A percentile compares a stretch with the other conserved stretches of the same genome.
Evolutionary conservation across 306 rosid species (phyloP).

Genomic region (Glycyrrhiza uralensis): DNA sequence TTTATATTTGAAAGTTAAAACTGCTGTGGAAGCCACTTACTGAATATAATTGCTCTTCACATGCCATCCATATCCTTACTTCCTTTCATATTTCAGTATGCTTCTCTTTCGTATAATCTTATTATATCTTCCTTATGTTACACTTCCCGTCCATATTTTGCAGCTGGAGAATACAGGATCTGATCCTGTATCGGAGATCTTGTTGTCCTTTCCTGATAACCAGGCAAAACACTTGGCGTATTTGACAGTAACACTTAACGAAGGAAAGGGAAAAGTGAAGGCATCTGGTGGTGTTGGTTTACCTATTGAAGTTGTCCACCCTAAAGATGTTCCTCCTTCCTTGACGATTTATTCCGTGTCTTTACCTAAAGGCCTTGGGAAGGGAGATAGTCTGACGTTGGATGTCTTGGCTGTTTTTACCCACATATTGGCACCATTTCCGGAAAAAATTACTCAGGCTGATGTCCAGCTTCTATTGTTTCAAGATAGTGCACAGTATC

Average conservation of each 20-base stretch:
- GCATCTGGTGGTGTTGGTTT: slow-evolving; percentile 41
- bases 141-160: slow-evolving; percentile 1
- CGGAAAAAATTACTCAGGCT: slow-evolving; percentile 84
- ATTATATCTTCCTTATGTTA: not conserved
- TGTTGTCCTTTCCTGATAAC: slow-evolving; percentile 65
- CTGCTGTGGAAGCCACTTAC: not conserved
- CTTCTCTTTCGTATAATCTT: not conserved
- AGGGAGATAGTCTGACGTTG: slow-evolving; percentile 61
- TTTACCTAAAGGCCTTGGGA: slow-evolving; percentile 67
- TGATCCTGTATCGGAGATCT: slow-evolving; percentile 50
- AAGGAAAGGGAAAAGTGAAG: slow-evolving; percentile 76
- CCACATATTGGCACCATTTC: slow-evolving; percentile 66
- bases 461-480: slow-evolving; percentile 82
- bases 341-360: slow-evolving; percentile 66
- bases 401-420: slow-evolving; percentile 75
- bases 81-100: not conserved
- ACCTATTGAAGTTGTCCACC: slow-evolving; percentile 51
- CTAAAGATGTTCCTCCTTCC: slow-evolving; percentile 53
- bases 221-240: slow-evolving; percentile 68
- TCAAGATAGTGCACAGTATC: slow-evolving; percentile 72
- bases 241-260: slow-evolving; percentile 46
- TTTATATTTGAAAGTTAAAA: not conserved
- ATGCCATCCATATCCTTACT: not conserved
- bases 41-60: not conserved
- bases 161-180: slow-evolving; percentile 83